A percentile compares a stretch with the other conserved stretches of the same genome.
These are phyloP conservation scores for Cinnamomum chago DNA, from an alignment of 164 flowering plant genomes.

Conservation along the genomic window DNA sequence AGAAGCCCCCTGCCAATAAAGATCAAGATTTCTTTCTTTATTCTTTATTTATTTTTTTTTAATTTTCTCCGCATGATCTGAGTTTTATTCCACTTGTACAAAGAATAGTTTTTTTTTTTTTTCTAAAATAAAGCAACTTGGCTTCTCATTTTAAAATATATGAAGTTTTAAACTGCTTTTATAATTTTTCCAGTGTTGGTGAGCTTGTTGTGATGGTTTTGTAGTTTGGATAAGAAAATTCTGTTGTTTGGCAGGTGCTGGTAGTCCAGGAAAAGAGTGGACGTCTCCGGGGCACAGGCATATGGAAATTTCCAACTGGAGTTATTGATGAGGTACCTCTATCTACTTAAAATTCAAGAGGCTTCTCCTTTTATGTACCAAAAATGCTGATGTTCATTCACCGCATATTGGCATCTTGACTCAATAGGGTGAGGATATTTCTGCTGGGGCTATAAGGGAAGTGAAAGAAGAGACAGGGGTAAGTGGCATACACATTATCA, in stretches of 20 bases:
- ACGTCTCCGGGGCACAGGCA: conserved; percentile 26
- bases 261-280: conserved; percentile 46
- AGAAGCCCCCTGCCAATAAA: too few relatives aligned
- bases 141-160: neutral
- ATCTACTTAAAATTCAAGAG: neutral
- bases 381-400: conserved; percentile 3
- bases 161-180: neutral
- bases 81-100: too few relatives aligned
- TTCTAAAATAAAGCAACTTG: neutral
- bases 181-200: neutral
- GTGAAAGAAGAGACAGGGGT: conserved; percentile 90
- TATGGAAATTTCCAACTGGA: conserved; percentile 47
- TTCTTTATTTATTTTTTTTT: too few relatives aligned
- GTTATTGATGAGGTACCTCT: conserved; percentile 32
- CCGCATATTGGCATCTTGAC: conserved; percentile 3
- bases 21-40: too few relatives aligned
- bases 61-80: too few relatives aligned
- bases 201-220: conserved; percentile 9
- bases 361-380: neutral
- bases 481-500: conserved; percentile 18
- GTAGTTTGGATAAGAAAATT: conserved; percentile 9
- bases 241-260: conserved; percentile 26
- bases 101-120: too few relatives aligned
- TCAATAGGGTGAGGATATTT: conserved; percentile 46
- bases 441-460: conserved; percentile 55